Evolutionary conservation across 257 asterid genomes (phyloP), one percentile per base, ranked within the genome.

Genomic region (Paraleonurus japonicus): DNA sequence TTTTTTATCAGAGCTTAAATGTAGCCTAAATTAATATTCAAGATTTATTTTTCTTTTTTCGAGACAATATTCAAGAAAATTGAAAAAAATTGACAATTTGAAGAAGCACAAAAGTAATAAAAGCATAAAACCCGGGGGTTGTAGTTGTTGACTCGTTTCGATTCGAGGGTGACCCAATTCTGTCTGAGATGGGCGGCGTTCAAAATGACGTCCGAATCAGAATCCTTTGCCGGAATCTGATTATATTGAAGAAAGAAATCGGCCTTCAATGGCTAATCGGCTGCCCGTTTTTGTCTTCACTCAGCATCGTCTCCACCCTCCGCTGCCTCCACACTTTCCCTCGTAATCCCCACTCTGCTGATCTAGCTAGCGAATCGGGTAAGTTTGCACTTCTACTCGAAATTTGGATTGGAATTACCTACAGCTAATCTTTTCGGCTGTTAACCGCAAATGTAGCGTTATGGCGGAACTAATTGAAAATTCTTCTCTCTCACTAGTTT

Each of bases 251-350:
- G 78, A 80, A 68, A 17, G 86, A 83, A 67, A 27, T 81, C 41
- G 92, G 86, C 48, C 65, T 94, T 24, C 95, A 86, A 70, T 94
- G 98, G 98, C 86, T 94, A 26, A 84, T 91, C 55, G 92, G 89
- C 9, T 86, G 92, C 33, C 87, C 89, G 17, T 91, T 81, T 76
- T 74, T 85, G 79, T 86, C 90, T 65, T 50, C 84, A 9, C 20
- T 74, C 39, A 85, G 79, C 74, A 72, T 94, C 78, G 84, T 78
- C 80, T 89, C 98, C 81, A 88, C 96, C 43, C 24, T 94, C 75
- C 84, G 91, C 48, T 91, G 97, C 86, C 66, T 89, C 77, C 90
- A 85, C 83, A 61, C 88, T 30, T 79, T 73, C 65, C 67, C 83
- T 64, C 80, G 92, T 66, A 78, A 79, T 67, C 85, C 89, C 26